Evolutionary conservation across 176 grass and related monocot species (phyloP).

Genomic region (Panicum miliaceum): DNA sequence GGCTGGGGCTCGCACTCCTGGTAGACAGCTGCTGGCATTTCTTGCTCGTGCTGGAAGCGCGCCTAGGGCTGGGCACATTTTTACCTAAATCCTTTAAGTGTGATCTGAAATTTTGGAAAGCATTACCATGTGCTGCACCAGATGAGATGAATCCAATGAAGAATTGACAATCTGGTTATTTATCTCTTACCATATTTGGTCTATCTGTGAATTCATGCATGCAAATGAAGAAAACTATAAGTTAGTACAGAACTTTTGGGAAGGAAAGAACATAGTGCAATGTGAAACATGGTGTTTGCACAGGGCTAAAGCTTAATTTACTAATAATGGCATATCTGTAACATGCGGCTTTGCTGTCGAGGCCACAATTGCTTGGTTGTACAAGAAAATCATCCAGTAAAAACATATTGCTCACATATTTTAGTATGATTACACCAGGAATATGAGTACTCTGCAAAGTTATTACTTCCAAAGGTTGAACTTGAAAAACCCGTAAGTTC

Average conservation of each 20-base stretch:
- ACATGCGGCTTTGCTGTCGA: neutral
- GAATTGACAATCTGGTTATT: slow-evolving; percentile 28
- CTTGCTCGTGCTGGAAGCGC: no score
- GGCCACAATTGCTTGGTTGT: neutral
- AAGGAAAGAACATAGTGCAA: slow-evolving; percentile 27
- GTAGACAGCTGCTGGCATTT: no score
- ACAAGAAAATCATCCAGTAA: no score
- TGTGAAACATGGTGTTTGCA: neutral
- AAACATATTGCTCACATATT: no score
- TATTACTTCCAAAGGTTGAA: no score
- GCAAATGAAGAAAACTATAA: slow-evolving; percentile 42
- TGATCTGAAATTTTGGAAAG: slow-evolving; percentile 71
- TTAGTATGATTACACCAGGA: no score
- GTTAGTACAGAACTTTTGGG: slow-evolving; percentile 46
- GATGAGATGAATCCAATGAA: slow-evolving; percentile 39
- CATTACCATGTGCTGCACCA: slow-evolving; percentile 19
- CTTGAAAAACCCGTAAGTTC: no score
- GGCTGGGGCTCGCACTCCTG: no score
- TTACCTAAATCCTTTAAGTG: slow-evolving; percentile 72
- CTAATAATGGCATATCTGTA: neutral
- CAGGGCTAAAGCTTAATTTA: neutral
- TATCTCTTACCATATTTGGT: slow-evolving; percentile 86
- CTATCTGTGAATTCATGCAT: slow-evolving; percentile 63
- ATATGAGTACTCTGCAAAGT: no score
- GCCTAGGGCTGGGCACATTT: no score